phyloP scores from a whole-genome alignment of 495 filamentous ascomycete species.

The Aspergillus asperescens region DNA sequence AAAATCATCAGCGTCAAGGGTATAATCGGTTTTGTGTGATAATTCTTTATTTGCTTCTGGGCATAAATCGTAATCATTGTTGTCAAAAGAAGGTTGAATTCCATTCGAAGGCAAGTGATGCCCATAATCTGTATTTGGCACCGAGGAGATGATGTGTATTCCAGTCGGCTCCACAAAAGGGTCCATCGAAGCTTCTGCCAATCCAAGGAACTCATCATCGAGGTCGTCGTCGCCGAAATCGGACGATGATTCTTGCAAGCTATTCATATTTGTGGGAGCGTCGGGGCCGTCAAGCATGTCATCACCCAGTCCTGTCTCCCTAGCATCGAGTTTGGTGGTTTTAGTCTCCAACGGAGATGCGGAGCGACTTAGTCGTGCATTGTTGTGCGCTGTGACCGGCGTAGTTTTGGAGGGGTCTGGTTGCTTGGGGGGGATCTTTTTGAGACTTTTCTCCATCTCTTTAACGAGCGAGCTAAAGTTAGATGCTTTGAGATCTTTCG shows the following conservation, averaged over 20 bases:
- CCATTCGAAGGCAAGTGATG: neutral
- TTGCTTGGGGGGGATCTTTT: conserved; percentile 31
- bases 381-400: conserved; percentile 43
- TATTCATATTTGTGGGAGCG: conserved; percentile 12
- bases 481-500: conserved; percentile 48
- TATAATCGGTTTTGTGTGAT: conserved; percentile 40
- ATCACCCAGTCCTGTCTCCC: conserved; percentile 9
- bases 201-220: conserved; percentile 49
- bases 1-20: conserved; percentile 52
- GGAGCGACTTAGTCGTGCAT: conserved; percentile 31
- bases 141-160: conserved; percentile 1
- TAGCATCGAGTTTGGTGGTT: conserved; percentile 3
- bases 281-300: conserved; percentile 2
- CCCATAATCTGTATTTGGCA: neutral
- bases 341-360: conserved; percentile 45
- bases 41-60: conserved; percentile 27
- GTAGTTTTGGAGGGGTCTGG: conserved; percentile 49
- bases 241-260: conserved; percentile 41
- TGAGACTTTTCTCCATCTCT: conserved; percentile 58
- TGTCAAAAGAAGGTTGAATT: neutral
- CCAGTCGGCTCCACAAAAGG: conserved; percentile 25
- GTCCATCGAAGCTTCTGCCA: conserved; percentile 36
- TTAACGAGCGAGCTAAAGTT: conserved; percentile 61
- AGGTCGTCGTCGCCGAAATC: conserved; percentile 60
- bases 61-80: neutral